Evolutionary conservation across 148 eudicot species (phyloP), one percentile per base, ranked within the genome.

Genomic region (Chenopodium berlandieri): DNA sequence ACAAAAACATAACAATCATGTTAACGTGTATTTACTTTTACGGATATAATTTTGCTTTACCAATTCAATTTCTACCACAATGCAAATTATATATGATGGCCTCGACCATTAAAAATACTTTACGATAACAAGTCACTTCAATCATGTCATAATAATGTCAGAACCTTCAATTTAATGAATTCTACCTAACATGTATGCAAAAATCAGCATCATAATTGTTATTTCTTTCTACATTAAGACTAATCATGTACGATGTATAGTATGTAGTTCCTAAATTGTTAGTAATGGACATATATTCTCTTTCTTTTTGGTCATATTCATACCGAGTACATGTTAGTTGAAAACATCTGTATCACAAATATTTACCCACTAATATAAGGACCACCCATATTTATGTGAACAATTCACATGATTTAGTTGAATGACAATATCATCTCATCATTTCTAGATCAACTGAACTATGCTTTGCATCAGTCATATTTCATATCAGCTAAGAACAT

Each of bases 401-500:
- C 58, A 75, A 44, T 80, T 80, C 82, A 84, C 74, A 84, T 84
- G 83, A 80, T 30, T 46, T 70, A 13, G 65, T 68, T 60, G 10
- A 58, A 46, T 67, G 75, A 52, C 44, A 67, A 69, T 44, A 68
- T 1, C 31, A 54, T 67, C 76, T 70, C 70, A 60, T 34, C 30
- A 76, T 62, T 76, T 22, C 79, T 62, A 62, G 77, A 74, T 27
- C 77, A 74, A 74, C 11, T 74, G 8, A 73, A 6, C 76, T 66
- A 8, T 82, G 71, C 44, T 75, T 68, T 75, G 67, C 72, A 80
- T 23, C 19, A 17, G 65, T 64, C 72, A 27, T 76, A 63, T 67
- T 80, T 84, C 83, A 80, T 74, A 77, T 80, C 74, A 84, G 14
- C 76, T 81, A 77, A 73, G 81, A 77, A 84, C 78, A 83, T 83